Evolutionary conservation across 1,284 basidiomycete genomes (phyloP).

Genomic region (Ustilago lituana): DNA sequence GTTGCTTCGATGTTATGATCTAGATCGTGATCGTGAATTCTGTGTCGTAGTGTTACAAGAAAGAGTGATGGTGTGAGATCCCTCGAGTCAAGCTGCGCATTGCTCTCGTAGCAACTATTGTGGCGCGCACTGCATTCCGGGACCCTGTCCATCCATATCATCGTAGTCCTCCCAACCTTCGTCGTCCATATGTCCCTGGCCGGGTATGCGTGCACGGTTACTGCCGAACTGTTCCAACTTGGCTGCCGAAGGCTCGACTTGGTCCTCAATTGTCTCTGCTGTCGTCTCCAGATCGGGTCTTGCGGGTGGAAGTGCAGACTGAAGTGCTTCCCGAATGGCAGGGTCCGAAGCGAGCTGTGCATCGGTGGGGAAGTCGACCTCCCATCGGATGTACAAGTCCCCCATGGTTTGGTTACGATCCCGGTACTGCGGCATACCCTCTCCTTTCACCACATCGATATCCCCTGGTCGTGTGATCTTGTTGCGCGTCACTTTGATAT

Average conservation of each 20-base stretch:
- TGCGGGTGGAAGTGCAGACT: slow-evolving; percentile 46
- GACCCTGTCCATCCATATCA: slow-evolving; percentile 42
- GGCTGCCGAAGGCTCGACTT: slow-evolving; percentile 29
- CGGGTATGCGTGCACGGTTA: slow-evolving; percentile 40
- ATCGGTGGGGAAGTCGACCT: slow-evolving; percentile 62
- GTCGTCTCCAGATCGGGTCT: slow-evolving; percentile 42
- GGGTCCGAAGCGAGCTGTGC: slow-evolving; percentile 38
- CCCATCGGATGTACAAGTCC: slow-evolving; percentile 60
- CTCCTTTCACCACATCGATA: slow-evolving; percentile 56
- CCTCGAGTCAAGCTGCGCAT: too few species aligned
- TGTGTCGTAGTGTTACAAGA: slow-evolving; percentile 20
- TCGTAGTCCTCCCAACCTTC: slow-evolving; percentile 49
- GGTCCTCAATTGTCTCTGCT: slow-evolving; percentile 37
- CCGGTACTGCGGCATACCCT: slow-evolving; percentile 61
- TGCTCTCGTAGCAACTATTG: slow-evolving; percentile 12
- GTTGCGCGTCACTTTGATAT: slow-evolving; percentile 47
- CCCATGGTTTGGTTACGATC: slow-evolving; percentile 49
- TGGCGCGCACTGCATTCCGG: slow-evolving; percentile 59
- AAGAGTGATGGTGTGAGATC: slow-evolving; percentile 14
- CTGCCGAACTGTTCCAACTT: slow-evolving; percentile 47
- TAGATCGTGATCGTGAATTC: slow-evolving; percentile 2
- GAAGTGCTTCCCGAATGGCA: slow-evolving; percentile 29
- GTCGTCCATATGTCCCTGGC: slow-evolving; percentile 43
- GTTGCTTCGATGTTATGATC: slow-evolving; percentile 3
- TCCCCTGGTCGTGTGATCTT: slow-evolving; percentile 56